Percentiles rank a stretch among this genome's conserved stretches.
phyloP scores from a whole-genome alignment of 2,329 filamentous ascomycete species.

The Nakataea oryzae region DNA sequence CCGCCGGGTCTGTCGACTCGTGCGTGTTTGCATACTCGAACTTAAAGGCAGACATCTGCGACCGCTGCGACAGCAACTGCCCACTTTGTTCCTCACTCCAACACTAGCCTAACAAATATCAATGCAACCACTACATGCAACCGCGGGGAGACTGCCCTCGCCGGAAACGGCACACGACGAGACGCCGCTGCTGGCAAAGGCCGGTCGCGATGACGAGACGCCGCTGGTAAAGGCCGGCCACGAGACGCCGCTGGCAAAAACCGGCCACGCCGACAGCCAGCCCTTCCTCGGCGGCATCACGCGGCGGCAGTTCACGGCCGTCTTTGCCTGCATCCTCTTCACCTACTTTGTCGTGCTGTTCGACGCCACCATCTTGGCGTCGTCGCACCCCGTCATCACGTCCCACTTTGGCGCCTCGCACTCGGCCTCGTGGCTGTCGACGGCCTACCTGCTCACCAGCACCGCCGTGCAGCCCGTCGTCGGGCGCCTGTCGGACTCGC shows the following conservation, averaged over 20 bases:
- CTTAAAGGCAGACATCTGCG: too few relatives aligned
- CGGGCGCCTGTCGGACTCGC: conserved; percentile 62
- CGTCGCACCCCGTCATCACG: conserved; percentile 67
- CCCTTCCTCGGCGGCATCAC: conserved; percentile 35
- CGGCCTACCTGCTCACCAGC: conserved; percentile 65
- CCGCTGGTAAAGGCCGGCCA: not conserved
- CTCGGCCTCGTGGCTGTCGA: conserved; percentile 73
- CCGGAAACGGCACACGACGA: too few relatives aligned
- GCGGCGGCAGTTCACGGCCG: conserved; percentile 46
- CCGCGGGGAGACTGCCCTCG: too few relatives aligned
- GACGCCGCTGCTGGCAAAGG: too few relatives aligned
- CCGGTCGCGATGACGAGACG: not conserved
- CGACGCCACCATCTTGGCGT: conserved; percentile 74
- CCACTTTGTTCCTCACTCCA: too few relatives aligned
- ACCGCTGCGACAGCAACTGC: too few relatives aligned
- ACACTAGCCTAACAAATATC: too few relatives aligned
- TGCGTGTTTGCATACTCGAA: too few relatives aligned
- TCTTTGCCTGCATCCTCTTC: conserved; percentile 49
- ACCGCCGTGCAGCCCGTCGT: conserved; percentile 68
- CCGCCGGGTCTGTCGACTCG: too few relatives aligned
- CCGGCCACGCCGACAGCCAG: not conserved
- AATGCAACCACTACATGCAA: too few relatives aligned
- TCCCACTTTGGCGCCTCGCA: conserved; percentile 71
- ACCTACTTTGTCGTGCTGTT: conserved; percentile 53
- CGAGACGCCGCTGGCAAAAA: not conserved